Evolutionary conservation across 2,329 filamentous ascomycete species (phyloP).

Genomic region (Cryoendolithus antarcticus): DNA sequence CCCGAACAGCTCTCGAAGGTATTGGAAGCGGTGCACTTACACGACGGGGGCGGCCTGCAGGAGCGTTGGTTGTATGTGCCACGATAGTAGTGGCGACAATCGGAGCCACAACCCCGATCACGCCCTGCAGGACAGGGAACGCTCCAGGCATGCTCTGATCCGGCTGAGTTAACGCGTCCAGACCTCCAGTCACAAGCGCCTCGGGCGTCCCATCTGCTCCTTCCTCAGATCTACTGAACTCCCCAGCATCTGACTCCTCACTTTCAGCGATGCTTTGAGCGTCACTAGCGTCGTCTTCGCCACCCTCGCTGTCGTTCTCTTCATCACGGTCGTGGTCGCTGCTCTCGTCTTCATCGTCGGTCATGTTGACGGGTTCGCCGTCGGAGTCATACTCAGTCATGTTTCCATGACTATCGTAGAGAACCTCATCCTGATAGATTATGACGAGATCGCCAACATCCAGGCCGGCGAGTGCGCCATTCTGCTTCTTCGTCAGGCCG

Average conservation of each 20-base stretch:
- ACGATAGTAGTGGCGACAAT: no score
- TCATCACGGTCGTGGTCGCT: slow-evolving; percentile 6
- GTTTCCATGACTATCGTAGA: not conserved
- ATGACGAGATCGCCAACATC: slow-evolving; percentile 11
- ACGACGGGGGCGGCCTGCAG: no score
- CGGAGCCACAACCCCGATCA: no score
- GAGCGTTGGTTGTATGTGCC: no score
- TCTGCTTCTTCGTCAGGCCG: slow-evolving; percentile 9
- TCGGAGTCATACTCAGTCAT: not conserved
- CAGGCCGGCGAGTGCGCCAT: slow-evolving; percentile 6
- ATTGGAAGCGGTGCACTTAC: no score
- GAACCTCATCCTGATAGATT: slow-evolving; percentile 2
- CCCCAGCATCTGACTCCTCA: not conserved
- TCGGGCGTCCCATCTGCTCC: no score
- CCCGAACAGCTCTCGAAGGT: no score
- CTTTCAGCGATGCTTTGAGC: not conserved
- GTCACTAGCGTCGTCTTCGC: slow-evolving; percentile 4
- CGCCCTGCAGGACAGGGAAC: no score
- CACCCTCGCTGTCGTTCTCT: not conserved
- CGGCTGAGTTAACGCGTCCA: no score
- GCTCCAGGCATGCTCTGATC: no score
- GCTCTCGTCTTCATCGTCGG: slow-evolving; percentile 6
- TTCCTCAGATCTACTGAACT: no score
- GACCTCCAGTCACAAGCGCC: no score
- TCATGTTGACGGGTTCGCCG: not conserved